phyloP scores from a whole-genome alignment of 345 rosid genomes.

The Citrus unshiu region DNA sequence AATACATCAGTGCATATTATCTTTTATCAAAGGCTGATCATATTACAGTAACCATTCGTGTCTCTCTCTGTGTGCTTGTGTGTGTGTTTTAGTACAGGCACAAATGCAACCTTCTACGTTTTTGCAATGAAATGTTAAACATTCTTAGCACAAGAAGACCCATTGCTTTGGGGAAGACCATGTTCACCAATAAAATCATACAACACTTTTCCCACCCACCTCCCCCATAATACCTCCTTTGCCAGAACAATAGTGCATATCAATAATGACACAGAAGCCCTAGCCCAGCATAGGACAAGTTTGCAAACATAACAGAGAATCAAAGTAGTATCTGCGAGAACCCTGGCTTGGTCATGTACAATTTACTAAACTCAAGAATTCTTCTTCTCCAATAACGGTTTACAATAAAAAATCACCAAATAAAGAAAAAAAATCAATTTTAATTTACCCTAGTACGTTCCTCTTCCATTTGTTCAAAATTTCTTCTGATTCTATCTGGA shows the following conservation, averaged over 20 bases:
- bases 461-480: slow-evolving; percentile 93
- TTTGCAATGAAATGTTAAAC: background rate
- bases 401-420: background rate
- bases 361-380: background rate
- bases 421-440: background rate
- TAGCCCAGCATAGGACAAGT: too few species aligned
- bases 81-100: background rate
- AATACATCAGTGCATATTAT: background rate
- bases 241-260: background rate
- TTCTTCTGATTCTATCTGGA: slow-evolving; percentile 71
- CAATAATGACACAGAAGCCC: background rate
- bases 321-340: background rate
- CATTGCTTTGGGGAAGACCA: background rate
- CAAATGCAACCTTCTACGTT: background rate
- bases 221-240: background rate
- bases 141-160: background rate
- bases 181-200: background rate
- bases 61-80: too few species aligned
- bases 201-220: background rate
- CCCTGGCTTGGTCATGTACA: background rate
- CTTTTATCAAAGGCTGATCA: background rate
- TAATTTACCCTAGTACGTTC: slow-evolving; percentile 78
- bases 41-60: background rate
- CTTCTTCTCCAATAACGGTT: background rate
- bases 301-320: background rate